Evolutionary conservation across 257 asterid species (phyloP).

Genomic region (Solanum pinnatisectum): DNA sequence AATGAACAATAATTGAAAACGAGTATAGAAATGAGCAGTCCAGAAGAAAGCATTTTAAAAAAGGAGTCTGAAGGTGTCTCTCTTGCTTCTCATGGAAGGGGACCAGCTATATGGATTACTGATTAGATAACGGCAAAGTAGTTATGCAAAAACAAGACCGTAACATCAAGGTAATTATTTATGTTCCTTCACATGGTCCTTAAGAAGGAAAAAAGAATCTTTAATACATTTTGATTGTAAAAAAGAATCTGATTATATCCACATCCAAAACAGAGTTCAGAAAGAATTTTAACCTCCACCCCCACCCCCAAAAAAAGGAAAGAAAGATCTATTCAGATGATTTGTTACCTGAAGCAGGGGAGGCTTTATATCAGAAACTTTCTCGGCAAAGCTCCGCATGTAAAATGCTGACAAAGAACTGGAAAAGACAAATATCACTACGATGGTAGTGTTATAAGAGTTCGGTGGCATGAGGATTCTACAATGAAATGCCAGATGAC

Average conservation of each 20-base stretch:
- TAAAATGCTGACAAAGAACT: conserved; percentile 97
- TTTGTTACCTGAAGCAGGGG: conserved; percentile 82
- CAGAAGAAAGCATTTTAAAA: background rate
- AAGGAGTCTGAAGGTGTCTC: background rate
- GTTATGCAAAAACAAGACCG: background rate
- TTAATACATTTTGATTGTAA: background rate
- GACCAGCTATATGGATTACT: background rate
- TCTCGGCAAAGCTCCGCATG: conserved; percentile 70
- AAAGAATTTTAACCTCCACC: background rate
- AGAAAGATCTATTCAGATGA: conserved; percentile 7
- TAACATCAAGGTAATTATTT: background rate
- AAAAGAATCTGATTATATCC: background rate
- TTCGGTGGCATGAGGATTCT: background rate
- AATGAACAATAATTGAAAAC: background rate
- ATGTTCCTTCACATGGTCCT: background rate
- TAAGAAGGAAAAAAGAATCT: background rate
- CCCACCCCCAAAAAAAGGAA: background rate
- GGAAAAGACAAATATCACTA: conserved; percentile 23
- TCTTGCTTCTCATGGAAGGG: background rate
- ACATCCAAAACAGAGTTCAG: background rate
- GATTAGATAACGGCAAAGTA: background rate
- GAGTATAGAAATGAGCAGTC: background rate
- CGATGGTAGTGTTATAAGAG: background rate
- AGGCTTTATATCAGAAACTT: conserved; percentile 60
- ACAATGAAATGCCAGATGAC: background rate